phyloP scores from a whole-genome alignment of 495 filamentous ascomycete species.

The Penicillium angulare region DNA sequence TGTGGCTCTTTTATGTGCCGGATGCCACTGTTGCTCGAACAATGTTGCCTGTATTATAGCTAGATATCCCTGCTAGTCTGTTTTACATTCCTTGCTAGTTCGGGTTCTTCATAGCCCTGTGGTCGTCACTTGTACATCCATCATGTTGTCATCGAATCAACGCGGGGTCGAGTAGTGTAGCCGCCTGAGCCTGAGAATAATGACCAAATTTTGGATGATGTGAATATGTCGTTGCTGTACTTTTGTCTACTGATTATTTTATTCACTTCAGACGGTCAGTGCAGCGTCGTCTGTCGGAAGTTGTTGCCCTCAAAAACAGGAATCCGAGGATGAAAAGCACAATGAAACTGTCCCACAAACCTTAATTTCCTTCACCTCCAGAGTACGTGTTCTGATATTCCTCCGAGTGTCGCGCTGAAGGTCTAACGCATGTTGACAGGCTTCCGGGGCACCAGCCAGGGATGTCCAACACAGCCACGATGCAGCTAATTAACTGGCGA shows the following conservation, averaged over 20 bases:
- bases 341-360: background rate
- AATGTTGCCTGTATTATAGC: no score
- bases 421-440: background rate
- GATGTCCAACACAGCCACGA: background rate
- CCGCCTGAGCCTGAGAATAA: no score
- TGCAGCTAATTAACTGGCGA: constrained; percentile 1
- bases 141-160: no score
- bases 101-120: no score
- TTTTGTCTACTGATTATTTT: background rate
- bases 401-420: background rate
- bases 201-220: no score
- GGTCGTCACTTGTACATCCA: no score
- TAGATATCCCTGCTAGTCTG: no score
- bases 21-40: no score
- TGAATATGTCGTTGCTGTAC: no score
- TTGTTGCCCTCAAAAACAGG: background rate
- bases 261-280: background rate
- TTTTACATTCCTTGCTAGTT: no score
- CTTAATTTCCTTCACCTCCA: background rate
- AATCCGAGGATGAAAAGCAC: background rate
- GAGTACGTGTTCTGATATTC: background rate
- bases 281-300: background rate
- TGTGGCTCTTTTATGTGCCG: no score
- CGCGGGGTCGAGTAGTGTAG: no score
- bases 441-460: background rate